These are phyloP conservation scores for Quercus glauca DNA, from an alignment of 306 rosid species.

Conservation along the genomic window DNA sequence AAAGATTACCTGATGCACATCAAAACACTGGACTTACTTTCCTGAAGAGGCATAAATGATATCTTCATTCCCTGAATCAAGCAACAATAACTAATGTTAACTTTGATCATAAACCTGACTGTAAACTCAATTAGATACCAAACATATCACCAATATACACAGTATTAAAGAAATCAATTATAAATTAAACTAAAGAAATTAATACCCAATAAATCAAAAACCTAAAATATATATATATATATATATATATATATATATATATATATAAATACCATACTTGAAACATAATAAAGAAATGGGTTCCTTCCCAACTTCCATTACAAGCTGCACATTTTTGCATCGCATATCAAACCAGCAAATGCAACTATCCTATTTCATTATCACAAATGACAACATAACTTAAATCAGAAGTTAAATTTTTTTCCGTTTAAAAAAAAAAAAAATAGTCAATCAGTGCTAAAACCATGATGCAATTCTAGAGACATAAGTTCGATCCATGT, in stretches of 20 bases:
- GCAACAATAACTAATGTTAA: slow-evolving; percentile 18
- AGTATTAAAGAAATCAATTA: neutral
- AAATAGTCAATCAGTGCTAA: no score
- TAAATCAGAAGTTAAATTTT: no score
- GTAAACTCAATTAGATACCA: neutral
- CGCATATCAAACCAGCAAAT: no score
- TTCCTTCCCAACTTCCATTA: no score
- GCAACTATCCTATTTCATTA: no score
- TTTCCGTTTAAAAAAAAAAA: no score
- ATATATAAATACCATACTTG: slow-evolving; percentile 43
- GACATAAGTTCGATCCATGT: no score
- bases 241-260: no score
- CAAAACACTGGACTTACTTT: slow-evolving; percentile 81
- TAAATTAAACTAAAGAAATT: neutral
- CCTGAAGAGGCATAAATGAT: slow-evolving; percentile 65
- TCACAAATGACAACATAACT: no score
- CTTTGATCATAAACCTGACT: neutral
- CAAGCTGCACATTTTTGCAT: no score
- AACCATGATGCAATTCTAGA: no score
- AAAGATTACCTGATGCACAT: slow-evolving; percentile 71
- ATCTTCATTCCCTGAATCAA: slow-evolving; percentile 75
- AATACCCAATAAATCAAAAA: neutral
- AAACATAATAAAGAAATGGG: slow-evolving; percentile 58
- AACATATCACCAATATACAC: neutral
- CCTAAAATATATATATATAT: no score